Base-by-base conservation (phyloP, 768 basidiomycete species). In the Cystofilobasidium bisporidii region DNA sequence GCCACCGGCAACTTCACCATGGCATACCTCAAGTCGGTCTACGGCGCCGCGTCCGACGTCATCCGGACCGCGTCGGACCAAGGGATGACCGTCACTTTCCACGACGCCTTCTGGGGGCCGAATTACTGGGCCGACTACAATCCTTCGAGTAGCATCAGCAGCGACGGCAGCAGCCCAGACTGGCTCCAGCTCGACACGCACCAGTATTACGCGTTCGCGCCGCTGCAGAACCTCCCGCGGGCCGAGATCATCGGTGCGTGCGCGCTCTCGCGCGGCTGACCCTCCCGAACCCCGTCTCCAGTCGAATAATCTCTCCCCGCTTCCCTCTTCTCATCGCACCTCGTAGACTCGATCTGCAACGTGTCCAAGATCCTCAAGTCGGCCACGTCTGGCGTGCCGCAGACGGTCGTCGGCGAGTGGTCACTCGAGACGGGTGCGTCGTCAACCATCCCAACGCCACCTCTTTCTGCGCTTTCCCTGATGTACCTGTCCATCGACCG, bases 61-160 rank as follows among this genome's bases (percentile, higher is more conserved):
- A 68, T 75, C 20, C 63, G 72, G 17, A 41, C 62, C 12, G 48
- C 61, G 15, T 32, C 41, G 10, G 26, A 43, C 11, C 30, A 43
- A n/a, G 45, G 61, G 8, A 69, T 77, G 40, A 71, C 71, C 30
- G 71, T 75, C 18, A 69, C 70, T 1, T 69, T 76, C 17, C 76
- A 77, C 65, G 76, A 76, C 47, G 75, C 74, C 10, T 75, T 75
- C 65, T 76, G 65, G 41, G 75, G 76, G 9, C 74, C 75, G 4
- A 30, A 61, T 24, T 77, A 76, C 64, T 77, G 76, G 76, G 43
- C 59, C 24, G 53, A 67, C 33, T 77, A 74, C 65, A 69, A 75
- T 59, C 74, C 75, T 2, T 41, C 48, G 30, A 22, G n/a, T 12
- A 26, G 28, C n/a, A 41, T 15, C 22, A 38, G 24, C 48, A 32